phyloP scores from a whole-genome alignment of 2,329 filamentous ascomycete species.

The Verticillium nonalfalfae region DNA sequence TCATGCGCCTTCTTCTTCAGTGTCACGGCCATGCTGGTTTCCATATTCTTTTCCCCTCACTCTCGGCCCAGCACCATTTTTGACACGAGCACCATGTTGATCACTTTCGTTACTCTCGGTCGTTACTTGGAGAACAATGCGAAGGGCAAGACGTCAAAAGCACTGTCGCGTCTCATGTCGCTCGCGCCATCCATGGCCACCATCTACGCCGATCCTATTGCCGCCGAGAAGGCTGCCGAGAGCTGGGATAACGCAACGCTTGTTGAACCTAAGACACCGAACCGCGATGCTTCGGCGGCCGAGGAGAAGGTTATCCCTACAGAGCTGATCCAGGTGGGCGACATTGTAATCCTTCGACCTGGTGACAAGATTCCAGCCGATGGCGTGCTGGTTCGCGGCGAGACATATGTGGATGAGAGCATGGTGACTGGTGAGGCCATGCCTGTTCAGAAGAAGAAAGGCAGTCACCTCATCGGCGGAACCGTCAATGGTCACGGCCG shows the following conservation, averaged over 20 bases:
- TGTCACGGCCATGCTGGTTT: conserved; percentile 77
- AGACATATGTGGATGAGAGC: conserved; percentile 93
- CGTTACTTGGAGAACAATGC: conserved; percentile 90
- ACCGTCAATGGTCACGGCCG: conserved; percentile 93
- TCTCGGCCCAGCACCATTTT: conserved; percentile 82
- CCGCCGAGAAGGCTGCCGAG: conserved; percentile 84
- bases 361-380: conserved; percentile 97
- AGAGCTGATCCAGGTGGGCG: conserved; percentile 87
- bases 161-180: conserved; percentile 90
- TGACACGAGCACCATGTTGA: conserved; percentile 96
- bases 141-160: conserved; percentile 93
- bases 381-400: conserved; percentile 76
- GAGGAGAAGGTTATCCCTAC: conserved; percentile 87
- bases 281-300: conserved; percentile 52
- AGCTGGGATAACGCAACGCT: conserved; percentile 52
- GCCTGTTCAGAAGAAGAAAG: conserved; percentile 84
- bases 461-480: conserved; percentile 76
- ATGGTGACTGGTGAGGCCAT: conserved; percentile 98
- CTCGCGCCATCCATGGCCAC: conserved; percentile 94
- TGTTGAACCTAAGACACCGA: conserved; percentile 37
- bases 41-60: conserved; percentile 68
- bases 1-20: conserved; percentile 97
- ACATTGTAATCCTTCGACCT: conserved; percentile 86
- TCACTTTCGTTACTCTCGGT: conserved; percentile 89
- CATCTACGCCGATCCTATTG: conserved; percentile 91